These are phyloP conservation scores for Colletotrichum somersetense DNA, from an alignment of 2,329 filamentous ascomycete species.

Conservation along the genomic window DNA sequence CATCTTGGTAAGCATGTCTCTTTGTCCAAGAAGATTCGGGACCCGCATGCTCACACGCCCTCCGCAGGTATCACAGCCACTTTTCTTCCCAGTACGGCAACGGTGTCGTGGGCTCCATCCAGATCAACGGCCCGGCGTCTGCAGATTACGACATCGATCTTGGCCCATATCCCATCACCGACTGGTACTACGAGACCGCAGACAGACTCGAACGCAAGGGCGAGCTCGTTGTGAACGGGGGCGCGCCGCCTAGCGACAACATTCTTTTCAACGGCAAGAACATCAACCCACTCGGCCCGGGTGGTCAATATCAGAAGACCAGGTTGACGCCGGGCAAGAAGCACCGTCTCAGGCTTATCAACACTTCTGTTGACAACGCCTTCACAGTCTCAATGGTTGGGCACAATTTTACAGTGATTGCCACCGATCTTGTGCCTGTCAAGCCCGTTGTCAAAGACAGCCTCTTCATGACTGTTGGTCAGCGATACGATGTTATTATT, in stretches of 20 bases:
- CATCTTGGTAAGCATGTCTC: constrained; percentile 47
- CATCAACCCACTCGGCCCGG: constrained; percentile 48
- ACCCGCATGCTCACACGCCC: constrained; percentile 44
- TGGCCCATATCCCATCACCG: constrained; percentile 64
- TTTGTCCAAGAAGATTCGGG: constrained; percentile 3
- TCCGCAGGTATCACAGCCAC: constrained; percentile 61
- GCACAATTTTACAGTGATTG: constrained; percentile 66
- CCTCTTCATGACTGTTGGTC: constrained; percentile 64
- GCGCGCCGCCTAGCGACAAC: constrained; percentile 51
- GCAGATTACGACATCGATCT: constrained; percentile 71
- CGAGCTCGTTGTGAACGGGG: constrained; percentile 41
- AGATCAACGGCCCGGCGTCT: constrained; percentile 61
- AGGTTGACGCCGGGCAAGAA: constrained; percentile 58
- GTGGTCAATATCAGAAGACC: constrained; percentile 49
- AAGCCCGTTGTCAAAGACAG: constrained; percentile 61
- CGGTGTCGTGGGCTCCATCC: constrained; percentile 64
- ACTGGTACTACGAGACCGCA: constrained; percentile 62
- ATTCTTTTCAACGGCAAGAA: constrained; percentile 59
- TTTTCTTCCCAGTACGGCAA: constrained; percentile 64
- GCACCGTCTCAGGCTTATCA: constrained; percentile 64
- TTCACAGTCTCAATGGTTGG: constrained; percentile 64
- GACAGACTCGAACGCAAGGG: constrained; percentile 46
- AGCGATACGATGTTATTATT: constrained; percentile 58
- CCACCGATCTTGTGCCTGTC: constrained; percentile 66
- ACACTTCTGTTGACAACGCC: constrained; percentile 62